phyloP scores from a whole-genome alignment of 169 alveolate genomes.

The Babesia caballi region DNA sequence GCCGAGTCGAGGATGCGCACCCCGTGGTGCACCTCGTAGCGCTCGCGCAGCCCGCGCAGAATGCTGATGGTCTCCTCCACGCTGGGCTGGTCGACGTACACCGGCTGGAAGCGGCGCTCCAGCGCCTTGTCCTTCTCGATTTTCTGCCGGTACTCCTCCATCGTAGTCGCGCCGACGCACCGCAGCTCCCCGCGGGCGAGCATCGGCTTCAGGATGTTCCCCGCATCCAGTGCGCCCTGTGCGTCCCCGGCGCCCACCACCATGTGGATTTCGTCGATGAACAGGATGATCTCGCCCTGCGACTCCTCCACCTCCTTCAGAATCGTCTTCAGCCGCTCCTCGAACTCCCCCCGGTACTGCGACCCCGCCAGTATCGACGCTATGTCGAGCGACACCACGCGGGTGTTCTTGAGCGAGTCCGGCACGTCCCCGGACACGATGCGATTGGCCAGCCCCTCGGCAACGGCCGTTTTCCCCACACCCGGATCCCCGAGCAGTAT shows the following conservation, averaged over 20 bases:
- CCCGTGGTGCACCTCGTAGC: conserved; percentile 87
- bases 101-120: conserved; percentile 88
- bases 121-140: conserved; percentile 88
- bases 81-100: conserved; percentile 81
- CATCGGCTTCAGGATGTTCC: conserved; percentile 84
- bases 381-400: conserved; percentile 78
- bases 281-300: conserved; percentile 84
- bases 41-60: conserved; percentile 82
- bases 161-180: conserved; percentile 88
- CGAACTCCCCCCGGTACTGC: conserved; percentile 88
- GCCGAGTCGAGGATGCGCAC: conserved; percentile 85
- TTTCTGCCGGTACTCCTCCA: conserved; percentile 83
- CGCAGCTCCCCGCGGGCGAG: conserved; percentile 86
- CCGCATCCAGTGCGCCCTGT: conserved; percentile 87
- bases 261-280: conserved; percentile 86
- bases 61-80: conserved; percentile 82
- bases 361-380: conserved; percentile 85
- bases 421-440: conserved; percentile 87
- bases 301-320: conserved; percentile 85
- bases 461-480: conserved; percentile 89
- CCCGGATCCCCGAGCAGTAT: conserved; percentile 86
- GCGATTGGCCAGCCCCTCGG: conserved; percentile 86
- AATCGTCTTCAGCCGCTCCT: conserved; percentile 83
- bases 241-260: conserved; percentile 90
- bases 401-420: conserved; percentile 80